Base-by-base conservation (phyloP, 345 rosid genomes). In the Eucalyptus cloeziana region DNA sequence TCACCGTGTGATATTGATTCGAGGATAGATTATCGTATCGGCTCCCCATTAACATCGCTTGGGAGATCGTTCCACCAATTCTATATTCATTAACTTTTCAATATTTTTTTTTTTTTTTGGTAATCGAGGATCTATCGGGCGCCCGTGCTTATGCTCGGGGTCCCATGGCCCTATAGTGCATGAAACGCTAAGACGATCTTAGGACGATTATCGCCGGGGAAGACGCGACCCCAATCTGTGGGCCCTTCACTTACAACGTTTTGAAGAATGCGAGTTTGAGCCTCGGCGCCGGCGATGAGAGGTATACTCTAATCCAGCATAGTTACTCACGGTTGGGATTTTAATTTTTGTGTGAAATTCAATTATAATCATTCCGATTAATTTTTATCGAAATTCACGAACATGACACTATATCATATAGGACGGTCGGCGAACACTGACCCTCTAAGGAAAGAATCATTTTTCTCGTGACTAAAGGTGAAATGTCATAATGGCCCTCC, bases 361-460 rank as follows among this genome's bases (percentile, higher is more conserved):
- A 2, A 62, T 6, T 62, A 27, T 62, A 13, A n/a, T 13, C 1
- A 5, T 62, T 62, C 0, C 0, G 0, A 7, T 27, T 0, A 60
- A 30, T 30, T 13, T 2, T n/a, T 1, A 9, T 1, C 5, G 1
- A 15, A 4, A 64, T 13, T 62, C 19, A 62, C 10, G 1, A 14
- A 64, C 1, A 7, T 7, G 9, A 9, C 17, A 1, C 3, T 64
- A 13, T 30, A 0, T 15, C 14, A 30, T 0, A 2, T 13, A 64
- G 1, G 3, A 64, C 19, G 2, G 10, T 30, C 3, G 0, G 19
- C 17, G 0, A 62, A 2, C 7, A 64, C 4, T 13, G 2, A 7
- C 58, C 58, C 10, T 52, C 2, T 2, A 19, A 19, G 10, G 10
- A 52, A 52, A 52, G 58, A 7, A 19, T 52, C 4, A 27, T 60